These are phyloP conservation scores for Diutina pseudorugosa DNA, from an alignment of 1,139 yeast genomes.

Conservation along the genomic window DNA sequence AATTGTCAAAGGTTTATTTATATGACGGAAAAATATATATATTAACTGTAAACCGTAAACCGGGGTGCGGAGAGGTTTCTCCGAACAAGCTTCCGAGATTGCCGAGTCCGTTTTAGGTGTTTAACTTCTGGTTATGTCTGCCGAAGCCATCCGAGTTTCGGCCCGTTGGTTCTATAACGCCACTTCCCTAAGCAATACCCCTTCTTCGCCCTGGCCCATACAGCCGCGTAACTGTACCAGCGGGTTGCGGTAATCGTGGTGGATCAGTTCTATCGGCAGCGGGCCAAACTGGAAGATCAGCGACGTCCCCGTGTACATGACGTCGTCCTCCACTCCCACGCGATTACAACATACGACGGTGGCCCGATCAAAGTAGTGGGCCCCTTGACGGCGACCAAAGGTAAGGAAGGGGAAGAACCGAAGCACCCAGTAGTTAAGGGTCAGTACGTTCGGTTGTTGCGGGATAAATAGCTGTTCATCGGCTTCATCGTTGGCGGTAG, in stretches of 20 bases:
- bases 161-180: background rate
- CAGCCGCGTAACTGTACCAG: constrained; percentile 44
- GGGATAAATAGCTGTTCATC: background rate
- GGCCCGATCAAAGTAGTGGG: constrained; percentile 15
- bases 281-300: constrained; percentile 42
- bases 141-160: background rate
- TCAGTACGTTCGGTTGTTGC: constrained; percentile 14
- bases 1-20: too few species aligned
- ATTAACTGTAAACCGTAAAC: too few species aligned
- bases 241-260: constrained; percentile 21
- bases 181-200: constrained; percentile 46
- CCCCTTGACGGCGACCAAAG: constrained; percentile 22
- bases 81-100: background rate
- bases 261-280: constrained; percentile 11
- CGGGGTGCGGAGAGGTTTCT: background rate
- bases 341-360: constrained; percentile 53
- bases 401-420: constrained; percentile 54
- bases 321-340: constrained; percentile 59
- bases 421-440: constrained; percentile 53
- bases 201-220: constrained; percentile 52
- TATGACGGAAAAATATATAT: too few species aligned
- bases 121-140: background rate
- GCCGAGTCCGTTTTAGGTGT: too few species aligned
- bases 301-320: constrained; percentile 66
- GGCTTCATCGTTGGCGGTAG: background rate